Evolutionary conservation across 2,329 filamentous ascomycete genomes (phyloP), one percentile per base, ranked within the genome.

Genomic region (Simplicillium sp.): DNA sequence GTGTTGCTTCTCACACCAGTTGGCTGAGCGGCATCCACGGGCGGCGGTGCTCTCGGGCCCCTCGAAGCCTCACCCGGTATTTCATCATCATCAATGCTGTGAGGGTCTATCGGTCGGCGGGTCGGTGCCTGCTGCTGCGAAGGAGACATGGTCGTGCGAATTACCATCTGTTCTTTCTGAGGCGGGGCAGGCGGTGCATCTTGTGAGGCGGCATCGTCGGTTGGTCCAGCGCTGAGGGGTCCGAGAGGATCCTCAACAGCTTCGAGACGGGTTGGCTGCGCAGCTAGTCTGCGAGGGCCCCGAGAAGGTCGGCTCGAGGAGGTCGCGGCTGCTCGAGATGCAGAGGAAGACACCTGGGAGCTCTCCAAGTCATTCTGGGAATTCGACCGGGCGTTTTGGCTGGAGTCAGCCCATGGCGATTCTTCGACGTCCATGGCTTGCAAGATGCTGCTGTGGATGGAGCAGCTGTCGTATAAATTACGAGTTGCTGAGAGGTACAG

Each of bases 201-300:
- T 40, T 57, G 53, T 18, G 53, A 59, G 29, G 55, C 53, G 41
- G 53, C 57, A 49, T 58, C 62, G 34, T 59, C 58, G 39, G 76
- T 75, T 20, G 82, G 61, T 39, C 76, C 53, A 40, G 80, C 82
- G 44, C 86, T 86, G 39, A 94, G 68, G 16, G 86, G 86, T 1
- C 86, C 87, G 36, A 89, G 74, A 42, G 84, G 82, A 56, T 88
- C 84, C 34, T 82, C 77, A 50, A 87, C 82, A 46, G 82, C 82
- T 63, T 90, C 80, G 45, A 90, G 81, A 40, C 80, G 82, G 36
- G 85, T 88, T 25, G 83, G 77, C 57, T 89, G 84, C 44, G 82
- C 81, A 50, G 82, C 80, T 54, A 87, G 68, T 46, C 80, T 76
- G 48, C 80, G 77, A 31, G 71, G 70, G n/a, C 63, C 57, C 46